Conservation (phyloP, 2,329 filamentous ascomycete species). For the Lecanicillium sp. region DNA sequence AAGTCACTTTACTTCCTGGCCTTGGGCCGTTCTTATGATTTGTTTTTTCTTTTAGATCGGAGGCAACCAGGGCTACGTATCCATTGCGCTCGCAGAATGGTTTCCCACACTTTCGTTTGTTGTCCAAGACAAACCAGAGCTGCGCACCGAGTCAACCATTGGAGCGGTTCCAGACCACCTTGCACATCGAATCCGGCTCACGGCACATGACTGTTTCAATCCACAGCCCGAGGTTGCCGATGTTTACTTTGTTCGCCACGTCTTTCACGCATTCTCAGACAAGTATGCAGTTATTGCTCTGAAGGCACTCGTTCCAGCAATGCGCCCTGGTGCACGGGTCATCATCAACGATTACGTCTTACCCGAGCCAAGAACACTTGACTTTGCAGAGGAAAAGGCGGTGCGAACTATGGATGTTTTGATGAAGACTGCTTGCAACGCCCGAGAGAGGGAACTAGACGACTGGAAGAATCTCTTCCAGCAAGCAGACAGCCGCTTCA, state of each 20-base stretch:
- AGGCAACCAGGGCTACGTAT: conserved; percentile 17
- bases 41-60: conserved; percentile 14
- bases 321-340: conserved; percentile 39
- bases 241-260: conserved; percentile 45
- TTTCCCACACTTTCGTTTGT: conserved; percentile 28
- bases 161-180: conserved; percentile 22
- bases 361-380: conserved; percentile 20
- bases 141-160: conserved; percentile 25
- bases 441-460: conserved; percentile 32
- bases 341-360: conserved; percentile 28
- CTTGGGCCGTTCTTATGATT: too few relatives aligned
- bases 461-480: conserved; percentile 35
- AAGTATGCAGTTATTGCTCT: conserved; percentile 34
- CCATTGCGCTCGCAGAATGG: conserved; percentile 13
- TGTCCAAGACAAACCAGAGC: conserved; percentile 39
- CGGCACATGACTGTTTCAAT: conserved; percentile 44
- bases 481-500: conserved; percentile 27
- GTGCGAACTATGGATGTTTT: conserved; percentile 34
- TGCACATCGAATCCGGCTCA: conserved; percentile 25
- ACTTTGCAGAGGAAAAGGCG: conserved; percentile 27
- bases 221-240: conserved; percentile 41
- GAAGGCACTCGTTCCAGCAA: conserved; percentile 35
- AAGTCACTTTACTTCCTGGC: conserved; percentile 6
- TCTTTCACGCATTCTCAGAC: conserved; percentile 49
- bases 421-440: conserved; percentile 38